Conservation (phyloP, 1,139 yeast species). For the Saccharomyces hybrid region DNA sequence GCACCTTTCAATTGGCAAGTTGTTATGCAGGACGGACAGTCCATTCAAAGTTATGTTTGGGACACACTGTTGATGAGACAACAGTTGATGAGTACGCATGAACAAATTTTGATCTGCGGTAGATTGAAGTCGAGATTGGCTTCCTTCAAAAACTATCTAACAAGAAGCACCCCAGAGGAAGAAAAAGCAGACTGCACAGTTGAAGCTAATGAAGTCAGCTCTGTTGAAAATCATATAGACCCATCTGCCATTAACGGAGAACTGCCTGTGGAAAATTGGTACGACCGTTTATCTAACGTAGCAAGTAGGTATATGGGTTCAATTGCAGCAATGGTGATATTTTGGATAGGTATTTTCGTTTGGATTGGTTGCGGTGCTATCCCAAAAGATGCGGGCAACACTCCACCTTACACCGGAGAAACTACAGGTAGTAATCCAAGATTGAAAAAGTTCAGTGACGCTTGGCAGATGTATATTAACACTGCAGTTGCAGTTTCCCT, state of each 20-base stretch:
- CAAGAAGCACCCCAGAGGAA: background rate
- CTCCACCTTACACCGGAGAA: constrained; percentile 24
- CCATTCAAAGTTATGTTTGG: constrained; percentile 36
- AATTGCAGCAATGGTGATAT: constrained; percentile 28
- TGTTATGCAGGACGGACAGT: constrained; percentile 38
- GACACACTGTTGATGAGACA: constrained; percentile 38
- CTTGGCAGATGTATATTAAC: constrained; percentile 37
- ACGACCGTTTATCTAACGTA: constrained; percentile 28
- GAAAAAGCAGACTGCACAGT: background rate
- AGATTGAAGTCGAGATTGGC: constrained; percentile 31
- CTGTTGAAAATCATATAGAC: background rate
- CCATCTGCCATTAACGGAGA: constrained; percentile 8
- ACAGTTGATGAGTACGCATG: constrained; percentile 29
- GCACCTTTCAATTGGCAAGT: constrained; percentile 36
- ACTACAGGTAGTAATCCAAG: constrained; percentile 21
- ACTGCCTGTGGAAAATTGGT: constrained; percentile 26
- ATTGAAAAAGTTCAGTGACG: constrained; percentile 27
- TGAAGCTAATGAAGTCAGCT: background rate
- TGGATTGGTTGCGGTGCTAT: constrained; percentile 36
- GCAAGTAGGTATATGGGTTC: constrained; percentile 29
- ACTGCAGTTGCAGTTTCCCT: constrained; percentile 36
- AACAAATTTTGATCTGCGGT: constrained; percentile 22
- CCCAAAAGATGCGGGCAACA: constrained; percentile 21
- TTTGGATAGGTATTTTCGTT: constrained; percentile 34
- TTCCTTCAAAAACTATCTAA: constrained; percentile 22